Evolutionary conservation across 768 basidiomycete species (phyloP).

Genomic region (Terana coerulea): DNA sequence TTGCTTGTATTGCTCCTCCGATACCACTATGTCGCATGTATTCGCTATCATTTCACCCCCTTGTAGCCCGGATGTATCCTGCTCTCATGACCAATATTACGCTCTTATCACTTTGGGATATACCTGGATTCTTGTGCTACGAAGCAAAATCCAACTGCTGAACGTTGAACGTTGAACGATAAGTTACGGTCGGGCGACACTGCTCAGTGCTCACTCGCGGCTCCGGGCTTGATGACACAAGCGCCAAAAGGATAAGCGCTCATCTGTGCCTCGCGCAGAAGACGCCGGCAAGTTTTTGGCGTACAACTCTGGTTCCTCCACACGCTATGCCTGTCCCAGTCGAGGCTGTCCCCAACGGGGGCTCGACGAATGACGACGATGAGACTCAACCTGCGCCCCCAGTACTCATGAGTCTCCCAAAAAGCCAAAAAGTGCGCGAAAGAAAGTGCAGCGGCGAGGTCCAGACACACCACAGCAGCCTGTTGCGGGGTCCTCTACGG

Average conservation of each 20-base stretch:
- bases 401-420: constrained; percentile 8
- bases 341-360: constrained; percentile 23
- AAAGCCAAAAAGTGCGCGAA: constrained; percentile 31
- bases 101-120: too few species aligned
- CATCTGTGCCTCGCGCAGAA: not conserved
- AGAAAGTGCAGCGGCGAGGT: constrained; percentile 46
- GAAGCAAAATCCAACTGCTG: too few species aligned
- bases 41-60: constrained; percentile 2
- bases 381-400: constrained; percentile 24
- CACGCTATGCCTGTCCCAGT: constrained; percentile 26
- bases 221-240: too few species aligned
- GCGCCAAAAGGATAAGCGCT: too few species aligned
- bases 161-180: too few species aligned
- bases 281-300: constrained; percentile 8
- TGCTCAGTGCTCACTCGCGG: too few species aligned
- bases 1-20: constrained; percentile 6
- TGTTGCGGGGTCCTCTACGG: constrained; percentile 12
- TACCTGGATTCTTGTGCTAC: too few species aligned
- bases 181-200: too few species aligned
- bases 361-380: constrained; percentile 22
- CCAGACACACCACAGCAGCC: constrained; percentile 16
- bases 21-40: constrained; percentile 10
- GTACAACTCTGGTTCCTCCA: not conserved
- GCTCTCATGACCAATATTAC: not conserved
- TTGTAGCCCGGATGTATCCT: constrained; percentile 2